Percentiles rank a stretch among this genome's conserved stretches.
Conservation (phyloP, 139 green algal genomes). For the Pleodorina starrii region DNA sequence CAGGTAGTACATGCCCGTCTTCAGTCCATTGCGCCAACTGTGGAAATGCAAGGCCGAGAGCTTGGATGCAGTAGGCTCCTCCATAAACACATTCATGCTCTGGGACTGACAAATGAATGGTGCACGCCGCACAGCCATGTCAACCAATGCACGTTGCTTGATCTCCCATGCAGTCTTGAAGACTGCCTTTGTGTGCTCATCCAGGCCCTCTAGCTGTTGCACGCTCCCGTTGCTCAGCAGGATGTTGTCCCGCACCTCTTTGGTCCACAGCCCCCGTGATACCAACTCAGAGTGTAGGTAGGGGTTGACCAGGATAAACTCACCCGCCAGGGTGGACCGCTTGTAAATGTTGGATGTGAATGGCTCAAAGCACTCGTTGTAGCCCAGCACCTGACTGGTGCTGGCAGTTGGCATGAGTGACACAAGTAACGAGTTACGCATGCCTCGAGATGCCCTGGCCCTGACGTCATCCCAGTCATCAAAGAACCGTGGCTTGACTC, state of each 20-base stretch:
- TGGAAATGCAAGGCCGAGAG: conserved; percentile 82
- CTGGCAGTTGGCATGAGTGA: conserved; percentile 62
- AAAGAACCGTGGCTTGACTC: not conserved
- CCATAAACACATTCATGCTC: conserved; percentile 71
- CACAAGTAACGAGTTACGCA: conserved; percentile 55
- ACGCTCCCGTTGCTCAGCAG: conserved; percentile 56
- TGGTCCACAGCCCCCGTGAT: conserved; percentile 34
- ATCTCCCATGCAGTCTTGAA: conserved; percentile 64
- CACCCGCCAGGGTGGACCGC: conserved; percentile 30
- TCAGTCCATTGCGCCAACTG: conserved; percentile 69
- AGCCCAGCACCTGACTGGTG: conserved; percentile 59
- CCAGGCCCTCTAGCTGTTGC: conserved; percentile 31
- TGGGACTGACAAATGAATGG: conserved; percentile 55
- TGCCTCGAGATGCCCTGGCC: not conserved
- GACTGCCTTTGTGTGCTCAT: conserved; percentile 21
- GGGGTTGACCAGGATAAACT: conserved; percentile 60
- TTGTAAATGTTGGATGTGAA: conserved; percentile 56
- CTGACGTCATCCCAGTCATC: conserved; percentile 38
- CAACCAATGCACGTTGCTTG: conserved; percentile 30
- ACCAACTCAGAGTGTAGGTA: conserved; percentile 54
- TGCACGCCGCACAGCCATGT: conserved; percentile 47
- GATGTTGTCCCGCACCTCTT: conserved; percentile 15
- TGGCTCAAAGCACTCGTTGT: conserved; percentile 63
- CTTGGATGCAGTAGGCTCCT: conserved; percentile 72
- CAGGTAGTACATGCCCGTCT: conserved; percentile 71